Conservation (phyloP, 768 basidiomycete genomes). For the Heimioporus sp. region DNA sequence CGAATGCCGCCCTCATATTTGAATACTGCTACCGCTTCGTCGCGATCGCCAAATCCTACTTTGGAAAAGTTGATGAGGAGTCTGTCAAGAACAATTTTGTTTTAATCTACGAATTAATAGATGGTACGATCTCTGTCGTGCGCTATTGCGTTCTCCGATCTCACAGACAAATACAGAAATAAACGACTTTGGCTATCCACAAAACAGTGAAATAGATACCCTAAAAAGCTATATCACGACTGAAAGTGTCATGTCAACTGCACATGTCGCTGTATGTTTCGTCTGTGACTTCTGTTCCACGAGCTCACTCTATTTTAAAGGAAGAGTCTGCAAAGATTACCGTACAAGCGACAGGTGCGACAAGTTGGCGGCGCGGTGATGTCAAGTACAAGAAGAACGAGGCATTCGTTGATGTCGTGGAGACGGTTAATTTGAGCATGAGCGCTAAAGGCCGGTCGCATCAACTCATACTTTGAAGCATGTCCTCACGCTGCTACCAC, state of each 20-base stretch:
- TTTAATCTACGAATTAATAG: slow-evolving; percentile 95
- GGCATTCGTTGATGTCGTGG: slow-evolving; percentile 99
- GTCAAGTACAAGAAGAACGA: slow-evolving; percentile 99
- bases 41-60: slow-evolving; percentile 91
- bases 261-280: slow-evolving; percentile 71
- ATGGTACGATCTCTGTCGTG: slow-evolving; percentile 53
- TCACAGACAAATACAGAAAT: slow-evolving; percentile 59
- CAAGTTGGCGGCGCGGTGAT: slow-evolving; percentile 92
- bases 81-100: slow-evolving; percentile 99
- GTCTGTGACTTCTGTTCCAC: neutral
- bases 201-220: slow-evolving; percentile 98
- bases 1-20: slow-evolving; percentile 96
- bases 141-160: neutral
- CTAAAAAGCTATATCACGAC: slow-evolving; percentile 98
- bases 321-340: slow-evolving; percentile 98
- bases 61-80: slow-evolving; percentile 98
- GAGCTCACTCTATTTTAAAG: slow-evolving; percentile 37
- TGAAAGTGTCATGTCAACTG: slow-evolving; percentile 86
- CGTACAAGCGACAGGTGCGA: slow-evolving; percentile 93
- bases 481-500: slow-evolving; percentile 2
- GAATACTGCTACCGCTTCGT: slow-evolving; percentile 98
- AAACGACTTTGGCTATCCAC: slow-evolving; percentile 98
- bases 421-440: slow-evolving; percentile 95
- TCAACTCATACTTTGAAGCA: neutral
- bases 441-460: slow-evolving; percentile 74